Evolutionary conservation across 345 rosid genomes (phyloP).

Genomic region (Punica granatum): DNA sequence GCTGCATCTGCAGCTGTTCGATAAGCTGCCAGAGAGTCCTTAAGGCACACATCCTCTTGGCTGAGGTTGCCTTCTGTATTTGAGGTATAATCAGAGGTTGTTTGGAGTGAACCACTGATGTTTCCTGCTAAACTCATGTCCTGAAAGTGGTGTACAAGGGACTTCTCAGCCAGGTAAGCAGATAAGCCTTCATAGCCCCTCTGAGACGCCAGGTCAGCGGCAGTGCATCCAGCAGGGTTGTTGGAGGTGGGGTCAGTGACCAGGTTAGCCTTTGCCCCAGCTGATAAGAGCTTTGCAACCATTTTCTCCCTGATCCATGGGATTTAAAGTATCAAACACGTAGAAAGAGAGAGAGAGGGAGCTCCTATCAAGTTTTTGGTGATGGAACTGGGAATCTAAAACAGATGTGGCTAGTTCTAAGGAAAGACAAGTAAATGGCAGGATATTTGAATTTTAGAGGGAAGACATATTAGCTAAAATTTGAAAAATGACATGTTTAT

Average conservation of each 20-base stretch:
- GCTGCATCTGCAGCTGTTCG: constrained; percentile 91
- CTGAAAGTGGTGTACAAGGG: constrained; percentile 66
- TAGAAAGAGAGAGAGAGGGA: not conserved
- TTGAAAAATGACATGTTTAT: not conserved
- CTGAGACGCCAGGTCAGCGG: constrained; percentile 79
- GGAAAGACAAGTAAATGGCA: not conserved
- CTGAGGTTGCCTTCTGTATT: constrained; percentile 30
- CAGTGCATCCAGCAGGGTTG: constrained; percentile 65
- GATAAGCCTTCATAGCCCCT: constrained; percentile 79
- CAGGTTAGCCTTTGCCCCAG: constrained; percentile 78
- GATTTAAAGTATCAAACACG: constrained; percentile 6
- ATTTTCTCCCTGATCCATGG: constrained; percentile 70
- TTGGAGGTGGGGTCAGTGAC: constrained; percentile 77
- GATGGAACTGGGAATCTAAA: not conserved
- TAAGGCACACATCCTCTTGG: constrained; percentile 59
- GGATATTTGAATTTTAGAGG: not conserved
- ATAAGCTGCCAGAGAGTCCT: constrained; percentile 76
- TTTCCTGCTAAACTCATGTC: constrained; percentile 93
- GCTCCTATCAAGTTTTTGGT: not conserved
- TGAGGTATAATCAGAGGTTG: constrained; percentile 26
- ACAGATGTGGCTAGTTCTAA: not conserved
- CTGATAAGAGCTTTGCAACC: constrained; percentile 86
- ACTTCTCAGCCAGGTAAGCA: constrained; percentile 81
- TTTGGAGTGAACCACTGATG: constrained; percentile 52
- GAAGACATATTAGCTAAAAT: not conserved